Evolutionary conservation across 2,329 filamentous ascomycete genomes (phyloP), one percentile per base, ranked within the genome.

Genomic region (Phyllosticta citriasiana): DNA sequence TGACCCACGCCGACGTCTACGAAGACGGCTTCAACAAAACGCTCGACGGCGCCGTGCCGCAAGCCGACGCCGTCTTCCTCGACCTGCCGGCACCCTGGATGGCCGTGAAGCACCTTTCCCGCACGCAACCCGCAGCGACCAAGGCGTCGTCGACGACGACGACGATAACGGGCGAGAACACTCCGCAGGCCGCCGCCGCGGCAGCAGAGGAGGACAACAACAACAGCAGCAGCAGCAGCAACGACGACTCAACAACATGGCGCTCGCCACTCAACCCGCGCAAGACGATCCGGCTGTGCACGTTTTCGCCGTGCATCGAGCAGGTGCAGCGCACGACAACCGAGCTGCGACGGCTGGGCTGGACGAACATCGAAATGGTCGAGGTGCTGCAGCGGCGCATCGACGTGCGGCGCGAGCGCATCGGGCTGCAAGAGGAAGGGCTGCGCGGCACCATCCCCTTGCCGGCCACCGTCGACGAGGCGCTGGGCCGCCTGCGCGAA

Each of bases 221-320:
- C 19, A 22, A 2, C 19, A 22, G 19, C 19, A 22, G 19, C 19
- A 22, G 19, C 19, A 10, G 24, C 63, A 59, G 7, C 40, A 5
- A 57, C 25, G 30, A 3, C 16, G 65, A 70, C 64, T 7, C 65
- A 8, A 8, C 64, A 19, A 66, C 69, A 25, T 73, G 72, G 62
- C 67, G 66, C 50, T 81, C 82, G 0, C 80, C 84, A 0, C 80
- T 97, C 10, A 87, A 94, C 66, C 85, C 89, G 0, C 80, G 81
- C n/a, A 81, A 83, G 52, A 82, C 88, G 4, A 84, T 87, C 1
- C 82, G 94, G 70, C 82, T 99, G 60, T 99, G 94, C 78, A 95
- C 91, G 0, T 99, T 99, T 76, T 95, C 89, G 1, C 94, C 94
- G 0, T 99, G 94, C 74, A 95, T 99, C 66, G 94, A 99, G 75